Conservation (phyloP, 495 filamentous ascomycete species). For the Trypethelium eluteriae region DNA sequence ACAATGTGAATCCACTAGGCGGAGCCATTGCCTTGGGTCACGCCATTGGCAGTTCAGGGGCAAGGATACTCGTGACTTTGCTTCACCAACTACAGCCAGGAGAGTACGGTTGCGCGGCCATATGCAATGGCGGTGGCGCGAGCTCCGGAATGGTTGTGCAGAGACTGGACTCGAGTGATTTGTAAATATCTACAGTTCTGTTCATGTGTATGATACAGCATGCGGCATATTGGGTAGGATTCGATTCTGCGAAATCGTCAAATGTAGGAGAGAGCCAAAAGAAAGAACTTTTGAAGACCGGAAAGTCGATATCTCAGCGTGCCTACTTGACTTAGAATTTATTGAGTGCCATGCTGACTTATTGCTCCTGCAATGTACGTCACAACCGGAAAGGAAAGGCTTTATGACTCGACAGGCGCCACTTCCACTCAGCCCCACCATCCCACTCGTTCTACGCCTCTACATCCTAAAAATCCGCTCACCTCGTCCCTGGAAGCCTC, state of each 20-base stretch:
- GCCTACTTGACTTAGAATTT: too few species aligned
- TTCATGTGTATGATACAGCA: background rate
- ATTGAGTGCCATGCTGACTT: too few species aligned
- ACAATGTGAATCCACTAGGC: constrained; percentile 77
- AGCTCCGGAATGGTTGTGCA: constrained; percentile 90
- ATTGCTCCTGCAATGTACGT: background rate
- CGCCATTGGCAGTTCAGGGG: constrained; percentile 87
- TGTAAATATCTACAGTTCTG: constrained; percentile 11
- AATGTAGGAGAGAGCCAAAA: background rate
- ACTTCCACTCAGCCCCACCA: background rate
- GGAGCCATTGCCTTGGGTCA: constrained; percentile 94
- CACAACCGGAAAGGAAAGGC: background rate
- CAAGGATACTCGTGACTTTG: constrained; percentile 80
- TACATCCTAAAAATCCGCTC: background rate
- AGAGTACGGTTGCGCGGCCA: constrained; percentile 89
- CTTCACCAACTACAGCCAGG: constrained; percentile 84
- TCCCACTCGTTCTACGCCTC: background rate
- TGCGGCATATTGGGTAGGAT: background rate
- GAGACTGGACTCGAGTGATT: constrained; percentile 50
- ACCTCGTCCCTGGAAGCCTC: background rate
- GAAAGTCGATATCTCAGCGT: too few species aligned
- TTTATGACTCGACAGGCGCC: background rate
- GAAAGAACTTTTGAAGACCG: too few species aligned
- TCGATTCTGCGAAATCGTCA: background rate
- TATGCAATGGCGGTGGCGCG: constrained; percentile 94